Base-by-base conservation (phyloP, 1,284 basidiomycete genomes). In the Anthracocystis walkeri region DNA sequence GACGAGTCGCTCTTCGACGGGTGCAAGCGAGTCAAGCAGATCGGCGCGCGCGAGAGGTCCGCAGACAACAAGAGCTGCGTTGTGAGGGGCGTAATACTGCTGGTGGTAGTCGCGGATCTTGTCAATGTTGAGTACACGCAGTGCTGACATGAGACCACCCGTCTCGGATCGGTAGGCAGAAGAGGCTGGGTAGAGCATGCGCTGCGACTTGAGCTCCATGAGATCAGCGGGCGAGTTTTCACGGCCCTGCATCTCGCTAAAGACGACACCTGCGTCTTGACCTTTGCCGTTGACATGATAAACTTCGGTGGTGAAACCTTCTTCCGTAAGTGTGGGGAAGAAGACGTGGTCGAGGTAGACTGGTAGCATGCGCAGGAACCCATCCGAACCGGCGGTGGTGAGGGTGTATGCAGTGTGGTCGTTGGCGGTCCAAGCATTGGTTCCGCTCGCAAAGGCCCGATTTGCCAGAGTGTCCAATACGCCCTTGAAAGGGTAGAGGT, bases 321-420 rank as follows among this genome's bases (percentile, higher is more conserved):
- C 90, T 71, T 94, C 90, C 7, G 94, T 95, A 68, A 99, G 90
- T 0, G 95, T 98, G 4, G 97, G 95, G 86, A 97, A 96, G 53
- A 99, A 90, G 73, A 99, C 93, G 85, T 99, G 97, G 86, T 99
- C 97, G 44, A 99, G 88, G 85, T 95, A 99, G 75, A 99, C 92
- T 41, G 96, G 96, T 21, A 99, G 88, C 68, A 99, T 90, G 80
- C 95, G 92, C 44, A 99, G 88, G 85, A 99, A 98, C 2, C 97
- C 97, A 82, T 97, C 93, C 66, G 92, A 91, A 65, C 97, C 97
- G 18, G 97, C 97, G 3, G 96, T 99, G n/a, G 93, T 93, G 72
- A 97, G 92, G 1, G 96, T 99, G 86, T 98, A 99, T 8, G 93
- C 94, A 21, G 78, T 86, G 68, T 86, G 82, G 60, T 88, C 88